Evolutionary conservation across 352 stramenopile genomes (phyloP).

Genomic region (Phytophthora syringae): DNA sequence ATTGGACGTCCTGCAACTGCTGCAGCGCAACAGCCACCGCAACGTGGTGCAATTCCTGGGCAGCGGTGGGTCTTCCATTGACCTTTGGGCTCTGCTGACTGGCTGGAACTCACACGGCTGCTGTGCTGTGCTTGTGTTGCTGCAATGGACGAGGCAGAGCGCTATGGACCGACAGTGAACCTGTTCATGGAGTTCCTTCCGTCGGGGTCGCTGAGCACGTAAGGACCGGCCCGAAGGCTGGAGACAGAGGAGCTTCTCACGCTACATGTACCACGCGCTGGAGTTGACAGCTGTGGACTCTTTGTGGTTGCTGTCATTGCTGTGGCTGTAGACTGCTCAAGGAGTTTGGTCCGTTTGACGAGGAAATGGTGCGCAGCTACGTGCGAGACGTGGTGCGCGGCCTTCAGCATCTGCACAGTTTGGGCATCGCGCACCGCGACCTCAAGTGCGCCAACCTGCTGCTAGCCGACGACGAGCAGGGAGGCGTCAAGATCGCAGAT

Average conservation of each 20-base stretch:
- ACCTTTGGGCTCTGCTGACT: not conserved
- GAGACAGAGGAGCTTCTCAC: too few relatives aligned
- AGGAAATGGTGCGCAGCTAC: slow-evolving; percentile 67
- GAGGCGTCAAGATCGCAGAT: slow-evolving; percentile 87
- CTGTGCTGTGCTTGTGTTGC: too few relatives aligned
- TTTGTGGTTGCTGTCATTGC: not conserved
- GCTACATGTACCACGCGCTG: too few relatives aligned
- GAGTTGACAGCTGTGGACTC: too few relatives aligned
- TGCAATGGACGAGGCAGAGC: slow-evolving; percentile 36
- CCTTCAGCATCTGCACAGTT: slow-evolving; percentile 75
- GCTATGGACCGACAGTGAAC: slow-evolving; percentile 56
- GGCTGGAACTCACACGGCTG: not conserved
- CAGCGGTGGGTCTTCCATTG: slow-evolving; percentile 42
- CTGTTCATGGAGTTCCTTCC: slow-evolving; percentile 92
- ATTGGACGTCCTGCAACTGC: slow-evolving; percentile 45
- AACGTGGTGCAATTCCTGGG: slow-evolving; percentile 73
- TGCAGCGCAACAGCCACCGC: slow-evolving; percentile 49
- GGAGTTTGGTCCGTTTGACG: slow-evolving; percentile 75
- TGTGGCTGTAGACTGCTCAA: slow-evolving; percentile 68
- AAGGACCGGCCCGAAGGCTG: not conserved
- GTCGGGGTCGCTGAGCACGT: slow-evolving; percentile 78
- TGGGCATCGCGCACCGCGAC: slow-evolving; percentile 83
- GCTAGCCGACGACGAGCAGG: slow-evolving; percentile 52
- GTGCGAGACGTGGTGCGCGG: slow-evolving; percentile 62
- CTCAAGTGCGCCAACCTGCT: slow-evolving; percentile 91